phyloP scores from a whole-genome alignment of 2,329 filamentous ascomycete species.

The Curvularia sp. region DNA sequence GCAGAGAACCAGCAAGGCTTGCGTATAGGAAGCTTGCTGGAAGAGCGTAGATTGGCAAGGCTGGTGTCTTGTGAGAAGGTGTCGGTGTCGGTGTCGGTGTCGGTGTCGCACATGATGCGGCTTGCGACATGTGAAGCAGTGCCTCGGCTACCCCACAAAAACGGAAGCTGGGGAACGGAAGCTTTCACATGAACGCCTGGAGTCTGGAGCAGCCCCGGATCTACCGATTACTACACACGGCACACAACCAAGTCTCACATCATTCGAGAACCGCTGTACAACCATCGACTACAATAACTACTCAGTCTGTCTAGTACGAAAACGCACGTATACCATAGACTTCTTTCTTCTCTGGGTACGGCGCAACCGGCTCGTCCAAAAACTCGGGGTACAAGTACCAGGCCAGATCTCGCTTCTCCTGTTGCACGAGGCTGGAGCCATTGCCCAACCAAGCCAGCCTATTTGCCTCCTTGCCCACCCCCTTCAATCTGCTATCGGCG shows the following conservation, averaged over 20 bases:
- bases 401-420: slow-evolving; percentile 48
- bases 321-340: slow-evolving; percentile 47
- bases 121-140: slow-evolving; percentile 32
- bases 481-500: slow-evolving; percentile 10
- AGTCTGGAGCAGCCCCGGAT: not conserved
- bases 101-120: slow-evolving; percentile 6
- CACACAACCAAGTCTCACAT: not conserved
- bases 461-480: slow-evolving; percentile 34
- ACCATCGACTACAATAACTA: not conserved
- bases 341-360: slow-evolving; percentile 52
- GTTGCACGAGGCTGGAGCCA: slow-evolving; percentile 38
- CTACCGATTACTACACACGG: not conserved
- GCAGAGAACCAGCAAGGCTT: not conserved
- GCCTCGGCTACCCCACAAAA: slow-evolving; percentile 35
- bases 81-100: slow-evolving; percentile 19
- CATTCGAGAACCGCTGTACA: not conserved
- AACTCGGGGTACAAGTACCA: slow-evolving; percentile 55
- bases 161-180: slow-evolving; percentile 15
- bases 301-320: slow-evolving; percentile 36
- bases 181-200: slow-evolving; percentile 16
- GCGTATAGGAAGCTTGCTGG: slow-evolving; percentile 7
- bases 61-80: slow-evolving; percentile 13
- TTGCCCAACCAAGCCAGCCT: slow-evolving; percentile 45
- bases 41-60: slow-evolving; percentile 20
- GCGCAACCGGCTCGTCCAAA: slow-evolving; percentile 45